Evolutionary conservation across 257 asterid genomes (phyloP), one percentile per base, ranked within the genome.

Genomic region (Osmanthus fragrans): DNA sequence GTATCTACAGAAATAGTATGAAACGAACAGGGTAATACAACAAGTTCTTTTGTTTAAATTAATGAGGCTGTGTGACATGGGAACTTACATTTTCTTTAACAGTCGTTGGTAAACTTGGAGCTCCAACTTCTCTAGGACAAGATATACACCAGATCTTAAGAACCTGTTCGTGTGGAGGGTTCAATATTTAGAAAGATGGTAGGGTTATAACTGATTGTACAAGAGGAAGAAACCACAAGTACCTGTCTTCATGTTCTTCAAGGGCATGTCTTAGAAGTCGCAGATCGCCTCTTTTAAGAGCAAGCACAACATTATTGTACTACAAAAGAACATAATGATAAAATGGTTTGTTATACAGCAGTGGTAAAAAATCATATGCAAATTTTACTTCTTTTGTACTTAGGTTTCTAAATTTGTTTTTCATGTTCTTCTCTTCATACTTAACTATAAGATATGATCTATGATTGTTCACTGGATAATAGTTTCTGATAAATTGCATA

Each of bases 21-120:
- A 81, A 45, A 45, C 4, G 7, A 71, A 76, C 47, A 40, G 77
- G 39, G 79, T 40, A 25, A 70, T 63, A 32, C 37, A 25, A 37
- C 64, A 16, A 42, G 27, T 23, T 29, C 68, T 65, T 33, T 54
- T 58, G 45, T 49, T 47, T 25, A 40, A 40, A 40, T 40, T 40
- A 10, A 12, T 69, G 58, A 68, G 54, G 34, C 21, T 16, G 71
- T 29, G 37, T 60, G 70, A 34, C 32, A 30, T 54, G 32, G 56
- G 70, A 37, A 80, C 97, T 78, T 86, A 93, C 98, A 95, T 92
- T 88, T 93, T 95, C 90, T 95, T 95, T 74, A 95, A 85, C 79
- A 95, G 84, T 79, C 97, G 90, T 75, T 91, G 97, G 88, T 93
- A 92, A 82, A 92, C 98, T 90, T 95, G 98, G 82, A 95, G 99